Percentiles rank a stretch among this genome's conserved stretches.
Evolutionary conservation across 139 green algal species (phyloP).

Genomic region (Nannochloris sp.): DNA sequence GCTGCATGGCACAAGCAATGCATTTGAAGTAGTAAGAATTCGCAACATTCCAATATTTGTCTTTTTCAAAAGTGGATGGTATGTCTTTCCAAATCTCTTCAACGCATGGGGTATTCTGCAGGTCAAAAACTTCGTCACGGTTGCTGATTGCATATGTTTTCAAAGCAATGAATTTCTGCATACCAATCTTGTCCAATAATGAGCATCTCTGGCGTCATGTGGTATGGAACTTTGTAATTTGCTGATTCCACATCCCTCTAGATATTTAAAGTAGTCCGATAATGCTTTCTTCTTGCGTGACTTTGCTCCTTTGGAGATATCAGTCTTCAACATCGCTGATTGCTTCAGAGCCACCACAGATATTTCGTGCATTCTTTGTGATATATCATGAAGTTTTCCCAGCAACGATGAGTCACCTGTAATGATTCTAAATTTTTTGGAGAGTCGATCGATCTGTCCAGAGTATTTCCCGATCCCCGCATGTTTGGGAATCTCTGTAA

Average conservation of each 20-base stretch:
- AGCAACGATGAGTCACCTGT: too few species aligned
- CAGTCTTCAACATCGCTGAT: conserved; percentile 39
- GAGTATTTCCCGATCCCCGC: too few species aligned
- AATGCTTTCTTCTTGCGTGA: conserved; percentile 88
- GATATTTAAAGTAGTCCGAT: conserved; percentile 37
- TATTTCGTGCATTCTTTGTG: conserved; percentile 40
- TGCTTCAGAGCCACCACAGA: conserved; percentile 35
- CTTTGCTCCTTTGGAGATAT: conserved; percentile 58
- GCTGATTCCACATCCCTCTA: conserved; percentile 58
- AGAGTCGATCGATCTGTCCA: too few species aligned
- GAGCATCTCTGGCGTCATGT: conserved; percentile 24
- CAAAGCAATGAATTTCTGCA: background rate
- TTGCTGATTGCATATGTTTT: background rate
- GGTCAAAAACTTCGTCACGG: background rate
- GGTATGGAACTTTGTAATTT: conserved; percentile 50
- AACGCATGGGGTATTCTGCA: background rate
- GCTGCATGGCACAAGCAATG: background rate
- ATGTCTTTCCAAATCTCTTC: background rate
- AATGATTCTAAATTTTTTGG: too few species aligned
- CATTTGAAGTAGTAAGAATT: conserved; percentile 2
- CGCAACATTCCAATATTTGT: background rate
- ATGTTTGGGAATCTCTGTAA: too few species aligned
- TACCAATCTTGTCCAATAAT: conserved; percentile 38
- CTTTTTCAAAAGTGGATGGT: background rate
- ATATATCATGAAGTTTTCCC: background rate